A percentile compares a stretch with the other conserved stretches of the same genome.
Conservation (phyloP, 1,284 basidiomycete genomes). For the Pisolithus thermaeus region DNA sequence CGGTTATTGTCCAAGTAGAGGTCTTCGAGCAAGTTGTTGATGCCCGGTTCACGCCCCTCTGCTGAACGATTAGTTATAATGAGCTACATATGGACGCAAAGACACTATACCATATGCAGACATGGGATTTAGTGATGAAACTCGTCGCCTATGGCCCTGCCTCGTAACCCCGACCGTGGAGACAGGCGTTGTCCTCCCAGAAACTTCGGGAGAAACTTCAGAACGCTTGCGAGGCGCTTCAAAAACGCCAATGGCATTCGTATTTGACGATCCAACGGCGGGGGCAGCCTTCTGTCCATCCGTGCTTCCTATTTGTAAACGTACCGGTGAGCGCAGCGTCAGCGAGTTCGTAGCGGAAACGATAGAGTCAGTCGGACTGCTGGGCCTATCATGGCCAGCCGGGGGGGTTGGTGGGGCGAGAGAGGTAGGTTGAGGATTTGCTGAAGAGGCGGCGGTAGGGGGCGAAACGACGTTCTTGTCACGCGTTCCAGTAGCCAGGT, state of each 20-base stretch:
- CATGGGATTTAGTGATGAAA: constrained; percentile 49
- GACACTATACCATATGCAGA: constrained; percentile 62
- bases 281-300: constrained; percentile 81
- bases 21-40: constrained; percentile 81
- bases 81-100: not conserved
- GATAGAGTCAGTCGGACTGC: constrained; percentile 70
- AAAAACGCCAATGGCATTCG: constrained; percentile 70
- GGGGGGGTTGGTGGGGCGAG: constrained; percentile 33
- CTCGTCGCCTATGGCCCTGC: constrained; percentile 38
- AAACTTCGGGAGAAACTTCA: constrained; percentile 59
- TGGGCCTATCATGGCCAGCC: constrained; percentile 43
- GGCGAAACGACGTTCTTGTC: constrained; percentile 34
- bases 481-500: constrained; percentile 38
- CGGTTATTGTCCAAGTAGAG: constrained; percentile 84
- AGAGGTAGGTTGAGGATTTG: constrained; percentile 23
- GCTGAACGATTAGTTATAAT: constrained; percentile 6
- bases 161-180: constrained; percentile 51
- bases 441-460: constrained; percentile 6
- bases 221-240: constrained; percentile 62
- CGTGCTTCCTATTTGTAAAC: constrained; percentile 58
- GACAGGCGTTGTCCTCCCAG: constrained; percentile 66
- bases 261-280: constrained; percentile 73
- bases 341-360: constrained; percentile 63
- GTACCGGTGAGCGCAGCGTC: constrained; percentile 50
- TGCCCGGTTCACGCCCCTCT: constrained; percentile 86